These are phyloP conservation scores for Pichia sp. DNA, from an alignment of 1,139 yeast genomes.

Conservation along the genomic window DNA sequence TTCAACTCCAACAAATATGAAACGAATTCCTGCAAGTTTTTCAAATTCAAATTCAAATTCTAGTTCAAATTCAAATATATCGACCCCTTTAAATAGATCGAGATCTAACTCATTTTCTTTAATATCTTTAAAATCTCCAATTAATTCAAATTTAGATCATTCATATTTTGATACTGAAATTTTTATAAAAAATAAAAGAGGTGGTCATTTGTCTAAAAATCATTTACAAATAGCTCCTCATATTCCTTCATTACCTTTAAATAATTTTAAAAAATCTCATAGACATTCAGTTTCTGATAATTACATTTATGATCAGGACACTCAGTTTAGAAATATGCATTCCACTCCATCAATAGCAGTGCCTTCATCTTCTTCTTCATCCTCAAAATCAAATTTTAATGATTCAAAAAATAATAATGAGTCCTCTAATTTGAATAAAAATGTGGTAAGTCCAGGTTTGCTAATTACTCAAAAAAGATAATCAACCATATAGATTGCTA, in stretches of 20 bases:
- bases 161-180: slow-evolving; percentile 5
- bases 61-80: not conserved
- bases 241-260: no score
- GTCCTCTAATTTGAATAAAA: no score
- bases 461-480: no score
- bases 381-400: no score
- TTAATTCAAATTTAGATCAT: not conserved
- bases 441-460: no score
- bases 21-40: slow-evolving; percentile 7
- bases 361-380: no score
- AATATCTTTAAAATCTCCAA: not conserved
- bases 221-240: not conserved
- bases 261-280: not conserved
- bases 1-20: slow-evolving; percentile 13
- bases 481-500: no score
- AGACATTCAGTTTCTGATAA: slow-evolving; percentile 4
- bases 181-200: not conserved
- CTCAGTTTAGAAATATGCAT: not conserved
- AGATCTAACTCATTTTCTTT: slow-evolving; percentile 9
- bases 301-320: not conserved
- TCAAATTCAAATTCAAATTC: not conserved
- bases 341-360: not conserved
- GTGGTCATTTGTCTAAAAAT: no score
- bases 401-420: no score
- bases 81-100: slow-evolving; percentile 13